Evolutionary conservation across 176 grass and related monocot species (phyloP).

Genomic region (bread wheat (Triticum aestivum)): IWGSC_CS_RefSeq_v2.1 NC_057805.1:505343549-505344048

Average conservation of each 20-base stretch:
- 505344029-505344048: too few relatives aligned
- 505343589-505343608: slow-evolving; percentile 6
- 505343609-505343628: too few relatives aligned
- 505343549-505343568: background rate
- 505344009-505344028: too few relatives aligned
- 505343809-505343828: slow-evolving; percentile 70
- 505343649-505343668: background rate
- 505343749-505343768: slow-evolving; percentile 91
- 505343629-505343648: background rate
- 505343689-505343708: background rate
- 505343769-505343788: slow-evolving; percentile 85
- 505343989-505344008: too few relatives aligned
- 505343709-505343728: slow-evolving; percentile 43
- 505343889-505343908: too few relatives aligned
- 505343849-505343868: background rate
- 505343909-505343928: too few relatives aligned
- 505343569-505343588: slow-evolving; percentile 7
- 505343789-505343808: slow-evolving; percentile 92
- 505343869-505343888: background rate
- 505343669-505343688: background rate
- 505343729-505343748: slow-evolving; percentile 86
- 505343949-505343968: too few relatives aligned
- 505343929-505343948: too few relatives aligned
- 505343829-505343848: background rate
- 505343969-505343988: too few relatives aligned